Conservation (phyloP, 2,329 filamentous ascomycete species). For the Xylaria sp. region DNA sequence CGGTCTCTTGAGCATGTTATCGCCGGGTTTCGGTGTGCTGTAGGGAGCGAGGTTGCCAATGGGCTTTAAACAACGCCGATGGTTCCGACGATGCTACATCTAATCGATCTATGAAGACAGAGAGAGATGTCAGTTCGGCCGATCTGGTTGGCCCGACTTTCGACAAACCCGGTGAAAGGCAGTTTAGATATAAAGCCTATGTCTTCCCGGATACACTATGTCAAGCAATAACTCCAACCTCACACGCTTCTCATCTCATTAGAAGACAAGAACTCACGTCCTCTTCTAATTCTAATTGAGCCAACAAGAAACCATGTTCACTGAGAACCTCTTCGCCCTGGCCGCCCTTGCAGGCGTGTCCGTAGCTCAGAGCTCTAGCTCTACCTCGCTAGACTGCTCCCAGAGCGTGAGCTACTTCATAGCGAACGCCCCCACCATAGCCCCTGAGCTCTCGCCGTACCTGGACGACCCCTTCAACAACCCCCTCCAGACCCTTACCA, state of each 20-base stretch:
- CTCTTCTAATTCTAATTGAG: not conserved
- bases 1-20: too few relatives aligned
- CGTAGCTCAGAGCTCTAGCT: not conserved
- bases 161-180: not conserved
- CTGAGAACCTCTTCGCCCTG: not conserved
- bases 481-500: not conserved
- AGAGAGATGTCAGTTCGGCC: too few relatives aligned
- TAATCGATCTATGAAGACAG: too few relatives aligned
- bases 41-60: too few relatives aligned
- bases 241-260: not conserved
- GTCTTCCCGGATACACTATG: not conserved
- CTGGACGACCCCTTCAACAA: not conserved
- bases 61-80: too few relatives aligned
- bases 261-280: too few relatives aligned
- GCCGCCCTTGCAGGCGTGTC: not conserved
- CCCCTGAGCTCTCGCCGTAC: not conserved
- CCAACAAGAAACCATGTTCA: not conserved
- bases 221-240: too few relatives aligned
- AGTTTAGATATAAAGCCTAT: not conserved
- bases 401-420: not conserved
- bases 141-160: not conserved
- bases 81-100: too few relatives aligned
- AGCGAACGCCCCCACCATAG: not conserved
- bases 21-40: too few relatives aligned
- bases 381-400: not conserved